A percentile compares a stretch with the other conserved stretches of the same genome.
Evolutionary conservation across 352 stramenopile genomes (phyloP).

Genomic region (Plasmopara viticola): DNA sequence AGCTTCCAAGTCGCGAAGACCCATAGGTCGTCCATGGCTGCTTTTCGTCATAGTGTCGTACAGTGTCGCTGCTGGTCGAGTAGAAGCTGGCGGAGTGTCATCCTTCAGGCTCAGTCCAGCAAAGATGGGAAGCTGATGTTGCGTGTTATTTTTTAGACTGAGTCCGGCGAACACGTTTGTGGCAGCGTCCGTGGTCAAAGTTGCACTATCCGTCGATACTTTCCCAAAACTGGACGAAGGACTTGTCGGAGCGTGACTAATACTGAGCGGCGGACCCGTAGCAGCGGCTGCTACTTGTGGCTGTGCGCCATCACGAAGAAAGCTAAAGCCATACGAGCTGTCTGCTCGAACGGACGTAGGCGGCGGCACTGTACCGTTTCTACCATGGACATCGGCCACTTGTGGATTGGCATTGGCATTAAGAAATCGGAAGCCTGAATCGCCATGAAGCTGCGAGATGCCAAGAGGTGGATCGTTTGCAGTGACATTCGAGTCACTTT

Average conservation of each 20-base stretch:
- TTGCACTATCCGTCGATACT: constrained; percentile 16
- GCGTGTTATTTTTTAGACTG: constrained; percentile 28
- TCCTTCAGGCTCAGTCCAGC: constrained; percentile 44
- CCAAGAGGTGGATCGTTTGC: constrained; percentile 26
- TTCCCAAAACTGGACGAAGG: constrained; percentile 38
- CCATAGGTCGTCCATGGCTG: constrained; percentile 39
- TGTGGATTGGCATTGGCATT: constrained; percentile 28
- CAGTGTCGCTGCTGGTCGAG: constrained; percentile 18
- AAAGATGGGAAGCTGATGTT: constrained; percentile 30
- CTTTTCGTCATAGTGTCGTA: constrained; percentile 32
- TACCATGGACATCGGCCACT: constrained; percentile 12
- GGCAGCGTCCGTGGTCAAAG: constrained; percentile 7
- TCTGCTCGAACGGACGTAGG: constrained; percentile 16
- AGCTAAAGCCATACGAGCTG: constrained; percentile 43
- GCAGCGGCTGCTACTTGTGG: constrained; percentile 8
- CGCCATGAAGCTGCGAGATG: constrained; percentile 29
- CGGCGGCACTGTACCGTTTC: constrained; percentile 16
- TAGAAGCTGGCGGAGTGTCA: constrained; percentile 6
- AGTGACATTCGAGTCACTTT: constrained; percentile 18
- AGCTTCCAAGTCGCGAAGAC: constrained; percentile 35
- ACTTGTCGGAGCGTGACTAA: constrained; percentile 4
- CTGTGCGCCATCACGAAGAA: constrained; percentile 26
- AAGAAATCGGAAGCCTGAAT: constrained; percentile 40
- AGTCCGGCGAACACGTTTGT: constrained; percentile 55
- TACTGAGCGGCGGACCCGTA: too few species aligned